Conservation (phyloP, 2,329 filamentous ascomycete species). For the Claviceps quebecensis region DNA sequence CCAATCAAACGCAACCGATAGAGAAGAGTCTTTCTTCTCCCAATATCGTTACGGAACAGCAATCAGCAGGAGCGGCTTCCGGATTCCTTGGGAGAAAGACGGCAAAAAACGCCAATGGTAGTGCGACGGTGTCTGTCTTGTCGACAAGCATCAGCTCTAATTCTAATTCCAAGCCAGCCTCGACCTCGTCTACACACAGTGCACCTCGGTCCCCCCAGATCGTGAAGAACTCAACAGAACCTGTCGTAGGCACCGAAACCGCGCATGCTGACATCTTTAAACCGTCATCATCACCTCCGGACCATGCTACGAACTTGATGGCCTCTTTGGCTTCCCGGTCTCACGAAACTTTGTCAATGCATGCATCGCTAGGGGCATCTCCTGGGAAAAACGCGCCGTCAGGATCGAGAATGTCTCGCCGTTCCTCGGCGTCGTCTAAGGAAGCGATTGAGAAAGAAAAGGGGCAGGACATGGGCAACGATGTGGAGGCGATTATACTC, state of each 20-base stretch:
- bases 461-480: constrained; percentile 21
- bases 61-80: constrained; percentile 15
- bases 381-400: constrained; percentile 21
- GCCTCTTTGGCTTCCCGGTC: constrained; percentile 53
- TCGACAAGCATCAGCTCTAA: constrained; percentile 36
- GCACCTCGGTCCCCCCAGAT: constrained; percentile 22
- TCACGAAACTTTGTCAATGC: constrained; percentile 36
- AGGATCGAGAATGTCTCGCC: constrained; percentile 26
- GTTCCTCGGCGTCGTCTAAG: constrained; percentile 36
- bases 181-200: constrained; percentile 18
- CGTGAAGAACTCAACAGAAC: constrained; percentile 38
- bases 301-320: constrained; percentile 51
- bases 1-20: constrained; percentile 28
- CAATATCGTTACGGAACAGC: constrained; percentile 23
- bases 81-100: constrained; percentile 38
- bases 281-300: constrained; percentile 39
- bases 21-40: constrained; percentile 44
- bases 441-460: constrained; percentile 28
- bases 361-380: constrained; percentile 23
- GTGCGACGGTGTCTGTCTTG: constrained; percentile 22
- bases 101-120: constrained; percentile 20
- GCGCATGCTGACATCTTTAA: constrained; percentile 52
- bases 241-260: constrained; percentile 52
- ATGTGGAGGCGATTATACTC: constrained; percentile 14
- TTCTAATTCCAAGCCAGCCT: neutral